Percentiles rank a stretch among this genome's conserved stretches.
Conservation (phyloP, 805 yeast genomes). For the Starmerella ratchasimensis region DNA sequence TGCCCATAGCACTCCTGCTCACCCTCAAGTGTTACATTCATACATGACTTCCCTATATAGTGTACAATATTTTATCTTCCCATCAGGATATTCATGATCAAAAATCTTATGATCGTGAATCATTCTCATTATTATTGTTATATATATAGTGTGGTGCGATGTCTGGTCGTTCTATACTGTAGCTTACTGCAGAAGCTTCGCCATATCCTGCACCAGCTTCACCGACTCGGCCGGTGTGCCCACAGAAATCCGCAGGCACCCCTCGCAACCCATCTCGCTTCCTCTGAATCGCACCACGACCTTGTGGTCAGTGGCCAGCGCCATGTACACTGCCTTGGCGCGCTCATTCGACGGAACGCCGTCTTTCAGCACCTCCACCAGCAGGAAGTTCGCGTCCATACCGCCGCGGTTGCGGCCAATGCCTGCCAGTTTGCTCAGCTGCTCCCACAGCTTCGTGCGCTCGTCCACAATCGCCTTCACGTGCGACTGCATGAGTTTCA, state of each 20-base stretch:
- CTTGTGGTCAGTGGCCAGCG: constrained; percentile 54
- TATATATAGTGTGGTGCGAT: neutral
- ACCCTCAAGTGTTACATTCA: no score
- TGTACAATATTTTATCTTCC: neutral
- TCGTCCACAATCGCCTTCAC: constrained; percentile 41
- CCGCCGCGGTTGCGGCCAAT: constrained; percentile 67
- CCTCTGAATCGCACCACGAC: constrained; percentile 92
- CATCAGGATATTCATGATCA: no score
- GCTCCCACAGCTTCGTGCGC: constrained; percentile 40
- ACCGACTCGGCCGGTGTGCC: constrained; percentile 73
- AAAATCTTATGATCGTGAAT: neutral
- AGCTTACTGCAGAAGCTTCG: constrained; percentile 1
- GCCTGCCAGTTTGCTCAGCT: constrained; percentile 43
- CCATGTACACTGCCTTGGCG: constrained; percentile 54
- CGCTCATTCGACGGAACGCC: constrained; percentile 46
- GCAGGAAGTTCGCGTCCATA: constrained; percentile 77
- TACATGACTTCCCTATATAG: neutral
- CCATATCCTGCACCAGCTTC: constrained; percentile 38
- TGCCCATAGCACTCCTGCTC: no score
- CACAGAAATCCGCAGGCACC: constrained; percentile 73
- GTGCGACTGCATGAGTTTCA: constrained; percentile 43
- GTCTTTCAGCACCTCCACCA: constrained; percentile 49
- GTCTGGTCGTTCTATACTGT: neutral
- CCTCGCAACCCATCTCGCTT: constrained; percentile 72
- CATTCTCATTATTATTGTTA: neutral